These are phyloP conservation scores for Taphrina deformans DNA, from an alignment of 1,139 yeast species.

Conservation along the genomic window DNA sequence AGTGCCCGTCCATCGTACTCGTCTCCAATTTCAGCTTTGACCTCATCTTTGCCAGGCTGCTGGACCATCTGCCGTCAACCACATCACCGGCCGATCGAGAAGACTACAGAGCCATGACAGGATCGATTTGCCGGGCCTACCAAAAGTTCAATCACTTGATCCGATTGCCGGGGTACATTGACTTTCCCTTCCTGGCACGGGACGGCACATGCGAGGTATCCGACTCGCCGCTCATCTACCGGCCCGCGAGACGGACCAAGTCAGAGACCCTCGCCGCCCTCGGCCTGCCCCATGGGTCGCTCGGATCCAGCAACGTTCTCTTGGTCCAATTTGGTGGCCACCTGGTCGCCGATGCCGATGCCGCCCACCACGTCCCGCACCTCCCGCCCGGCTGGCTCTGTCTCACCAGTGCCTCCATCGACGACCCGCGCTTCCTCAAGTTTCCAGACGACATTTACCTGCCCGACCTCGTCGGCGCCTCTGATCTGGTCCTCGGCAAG, in stretches of 20 bases:
- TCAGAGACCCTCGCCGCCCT: background rate
- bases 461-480: constrained; percentile 20
- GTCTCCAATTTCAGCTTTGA: constrained; percentile 23
- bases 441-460: constrained; percentile 8
- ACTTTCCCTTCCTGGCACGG: constrained; percentile 11
- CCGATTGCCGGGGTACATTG: constrained; percentile 22
- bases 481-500: constrained; percentile 22
- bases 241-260: background rate
- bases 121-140: background rate
- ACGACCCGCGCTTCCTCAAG: background rate
- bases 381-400: constrained; percentile 21
- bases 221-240: constrained; percentile 22
- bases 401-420: background rate
- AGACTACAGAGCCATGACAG: background rate
- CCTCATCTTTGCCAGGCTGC: constrained; percentile 3
- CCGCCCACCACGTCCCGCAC: background rate
- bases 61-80: background rate
- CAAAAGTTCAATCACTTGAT: background rate
- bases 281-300: background rate
- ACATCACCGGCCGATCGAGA: background rate
- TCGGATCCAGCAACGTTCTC: background rate
- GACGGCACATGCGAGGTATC: background rate
- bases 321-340: constrained; percentile 26
- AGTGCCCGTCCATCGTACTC: background rate
- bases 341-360: background rate